Percentiles rank a stretch among this genome's conserved stretches.
Conservation (phyloP, 177 flowering plant genomes). For the Tripterygium wilfordii region DNA sequence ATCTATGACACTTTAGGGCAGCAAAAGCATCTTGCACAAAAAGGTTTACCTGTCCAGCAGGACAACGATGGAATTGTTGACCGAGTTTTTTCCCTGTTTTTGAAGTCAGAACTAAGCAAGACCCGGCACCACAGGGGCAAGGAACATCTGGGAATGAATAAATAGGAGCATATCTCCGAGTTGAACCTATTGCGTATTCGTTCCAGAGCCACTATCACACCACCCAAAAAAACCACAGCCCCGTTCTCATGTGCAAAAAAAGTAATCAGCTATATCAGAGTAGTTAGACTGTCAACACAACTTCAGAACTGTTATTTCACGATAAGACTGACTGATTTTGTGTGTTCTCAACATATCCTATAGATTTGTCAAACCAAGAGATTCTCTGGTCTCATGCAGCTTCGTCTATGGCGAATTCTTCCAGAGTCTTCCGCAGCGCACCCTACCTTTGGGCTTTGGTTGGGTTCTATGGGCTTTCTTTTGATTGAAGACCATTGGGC, state of each 20-base stretch:
- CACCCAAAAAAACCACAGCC: conserved; percentile 51
- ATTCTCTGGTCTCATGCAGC: too few species aligned
- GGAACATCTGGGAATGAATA: conserved; percentile 25
- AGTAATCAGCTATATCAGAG: too few species aligned
- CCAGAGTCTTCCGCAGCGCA: too few species aligned
- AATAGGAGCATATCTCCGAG: conserved; percentile 6
- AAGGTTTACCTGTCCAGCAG: conserved; percentile 4
- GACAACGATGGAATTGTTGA: conserved; percentile 41
- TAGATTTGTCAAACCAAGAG: too few species aligned
- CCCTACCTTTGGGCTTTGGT: too few species aligned
- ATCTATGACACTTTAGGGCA: too few species aligned
- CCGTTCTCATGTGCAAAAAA: conserved; percentile 39
- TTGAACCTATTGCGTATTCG: conserved; percentile 5
- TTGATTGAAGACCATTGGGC: too few species aligned
- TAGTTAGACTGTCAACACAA: neutral
- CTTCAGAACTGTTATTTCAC: neutral
- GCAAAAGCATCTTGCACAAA: too few species aligned
- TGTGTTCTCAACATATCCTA: too few species aligned
- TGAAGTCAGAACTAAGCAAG: conserved; percentile 29
- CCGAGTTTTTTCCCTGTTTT: conserved; percentile 38
- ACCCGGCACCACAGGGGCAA: conserved; percentile 41
- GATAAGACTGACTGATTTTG: too few species aligned
- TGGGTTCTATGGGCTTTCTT: too few species aligned
- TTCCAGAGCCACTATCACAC: conserved; percentile 33
- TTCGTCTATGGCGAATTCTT: too few species aligned